Conservation (phyloP, 371 early-diverging fungal genomes). For the Syncephalastrum monosporum region DNA sequence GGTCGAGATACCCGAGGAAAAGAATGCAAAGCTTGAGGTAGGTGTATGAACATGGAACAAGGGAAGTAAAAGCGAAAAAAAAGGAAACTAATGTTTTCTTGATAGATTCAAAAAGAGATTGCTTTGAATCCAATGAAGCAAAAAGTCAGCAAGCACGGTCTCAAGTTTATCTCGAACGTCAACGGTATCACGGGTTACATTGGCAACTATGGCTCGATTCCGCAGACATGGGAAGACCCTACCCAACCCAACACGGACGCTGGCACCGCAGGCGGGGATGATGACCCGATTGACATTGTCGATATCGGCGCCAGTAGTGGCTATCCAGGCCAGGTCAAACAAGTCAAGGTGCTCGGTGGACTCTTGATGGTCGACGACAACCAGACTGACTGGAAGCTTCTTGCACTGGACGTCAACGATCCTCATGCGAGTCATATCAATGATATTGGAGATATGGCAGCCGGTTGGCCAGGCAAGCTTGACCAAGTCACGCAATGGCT, state of each 20-base stretch:
- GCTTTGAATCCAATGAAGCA: constrained; percentile 98
- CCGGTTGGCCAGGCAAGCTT: constrained; percentile 81
- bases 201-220: constrained; percentile 99
- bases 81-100: neutral
- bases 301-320: constrained; percentile 90
- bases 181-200: constrained; percentile 99
- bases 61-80: too few species aligned
- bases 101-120: constrained; percentile 86
- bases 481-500: constrained; percentile 86
- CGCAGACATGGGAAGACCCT: constrained; percentile 99
- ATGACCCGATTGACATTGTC: constrained; percentile 94
- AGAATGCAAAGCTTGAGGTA: constrained; percentile 99
- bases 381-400: constrained; percentile 98
- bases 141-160: constrained; percentile 98
- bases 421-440: constrained; percentile 84
- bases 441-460: constrained; percentile 84
- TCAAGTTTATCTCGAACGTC: constrained; percentile 96
- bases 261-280: constrained; percentile 84
- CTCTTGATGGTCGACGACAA: constrained; percentile 94
- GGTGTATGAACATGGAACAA: neutral
- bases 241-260: constrained; percentile 80
- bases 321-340: constrained; percentile 89
- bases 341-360: constrained; percentile 93
- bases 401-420: constrained; percentile 91
- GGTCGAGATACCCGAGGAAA: constrained; percentile 99